Evolutionary conservation across 768 basidiomycete species (phyloP), one percentile per base, ranked within the genome.

Genomic region (Kondoa malvinella): DNA sequence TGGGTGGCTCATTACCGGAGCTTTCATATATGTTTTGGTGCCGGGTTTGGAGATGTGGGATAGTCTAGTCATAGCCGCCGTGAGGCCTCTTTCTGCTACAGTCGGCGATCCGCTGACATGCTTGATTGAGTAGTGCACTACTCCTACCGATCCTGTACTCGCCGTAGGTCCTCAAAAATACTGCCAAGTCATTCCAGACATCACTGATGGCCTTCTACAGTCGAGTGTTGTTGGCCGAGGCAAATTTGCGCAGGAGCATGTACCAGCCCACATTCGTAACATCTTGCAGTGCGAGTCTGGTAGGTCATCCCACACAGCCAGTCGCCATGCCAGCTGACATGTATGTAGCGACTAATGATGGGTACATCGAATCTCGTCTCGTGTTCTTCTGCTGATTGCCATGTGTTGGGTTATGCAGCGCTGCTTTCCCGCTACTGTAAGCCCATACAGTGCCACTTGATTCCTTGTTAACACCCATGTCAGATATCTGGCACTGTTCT

Each of bases 201-300:
- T n/a, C n/a, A n/a, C n/a, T n/a, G 91, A 95, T 77, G 90, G 90
- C 56, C 92, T 92, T 75, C 82, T 95, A 64, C 90, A 90, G 0
- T 87, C 90, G 21, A 89, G 91, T 8, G 91, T 92, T 86, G 74
- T 86, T 14, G 94, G 94, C 74, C 73, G 73, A 67, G 94, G 94
- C 33, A 92, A 89, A 79, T 99, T 90, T 79, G 95, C 95, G 1
- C 88, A 96, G 77, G 95, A 96, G 76, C 94, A 96, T 74, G 94
- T 97, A 1, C 80, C 80, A 3, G 77, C 78, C 3, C 86, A 89
- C 65, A 80, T 97, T 27, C 84, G 92, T 62, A 86, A 84, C 27
- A 81, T 95, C 57, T 80, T 95, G 4, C 83, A 87, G 0, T 89
- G 89, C 3, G 94, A 96, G 78, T 86, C 85, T 67, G 94, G 40